Base-by-base conservation (phyloP, 495 filamentous ascomycete genomes). In the Thozetella sp. region DNA sequence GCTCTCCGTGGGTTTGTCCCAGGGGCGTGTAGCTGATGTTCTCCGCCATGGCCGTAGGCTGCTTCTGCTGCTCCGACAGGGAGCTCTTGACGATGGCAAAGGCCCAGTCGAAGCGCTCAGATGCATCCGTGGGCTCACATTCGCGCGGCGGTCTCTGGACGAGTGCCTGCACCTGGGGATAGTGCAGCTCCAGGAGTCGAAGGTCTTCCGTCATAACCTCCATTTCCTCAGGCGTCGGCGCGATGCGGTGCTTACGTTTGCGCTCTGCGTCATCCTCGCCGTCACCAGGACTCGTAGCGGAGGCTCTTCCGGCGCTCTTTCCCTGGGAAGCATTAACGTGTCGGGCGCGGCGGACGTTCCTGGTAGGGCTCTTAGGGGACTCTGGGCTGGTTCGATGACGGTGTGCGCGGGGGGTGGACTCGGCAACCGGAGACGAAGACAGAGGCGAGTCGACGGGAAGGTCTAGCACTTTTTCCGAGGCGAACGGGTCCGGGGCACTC, bases 171-270 rank as follows among this genome's bases (percentile, higher is more conserved):
- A 48, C 43, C n/a, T 19, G 43, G 10, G 12, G 11, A 4, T 20
- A n/a, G 20, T 48, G 43, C 10, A 13, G 6, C 11, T 4, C n/a
- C 6, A 48, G 43, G 11, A 48, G 20, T n/a, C 20, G 4, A 23
- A 70, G 37, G 17, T 70, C 58, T 52, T 68, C 62, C 22, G 69
- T 48, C 61, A 64, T 63, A 12, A 50, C 37, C 53, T 61, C 67
- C 22, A 64, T 62, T 22, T 72, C 67, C 22, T 55, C 56, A 22
- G 60, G 26, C 11, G 61, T 61, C 56, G n/a, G 43, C n/a, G 43
- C 9, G 12, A n/a, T n/a, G 9, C 43, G 12, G 43, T 19, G 43
- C 43, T 48, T 48, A n/a, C 43, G 43, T 48, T 48, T 19, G 9
- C 43, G 43, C 9, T 48, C 43, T 10, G n/a, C 9, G 11, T 48